Percentiles rank a stretch among this genome's conserved stretches.
Conservation (phyloP, 805 yeast genomes). For the Saccharomycopsis fodiens region DNA sequence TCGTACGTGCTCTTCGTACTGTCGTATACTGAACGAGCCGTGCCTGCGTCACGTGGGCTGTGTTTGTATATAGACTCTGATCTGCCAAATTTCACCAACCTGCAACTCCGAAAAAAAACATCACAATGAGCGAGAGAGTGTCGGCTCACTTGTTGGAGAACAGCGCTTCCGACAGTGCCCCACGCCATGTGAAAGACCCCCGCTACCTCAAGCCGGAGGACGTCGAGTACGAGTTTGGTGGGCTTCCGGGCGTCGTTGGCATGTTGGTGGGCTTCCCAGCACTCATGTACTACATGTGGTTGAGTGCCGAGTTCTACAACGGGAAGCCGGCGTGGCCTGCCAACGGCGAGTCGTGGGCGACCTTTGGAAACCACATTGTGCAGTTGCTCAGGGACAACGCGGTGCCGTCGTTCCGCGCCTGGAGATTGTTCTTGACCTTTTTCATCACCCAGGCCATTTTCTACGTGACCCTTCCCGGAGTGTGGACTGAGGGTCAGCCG, state of each 20-base stretch:
- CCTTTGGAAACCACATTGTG: slow-evolving; percentile 40
- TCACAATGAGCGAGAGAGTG: no score
- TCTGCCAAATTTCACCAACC: no score
- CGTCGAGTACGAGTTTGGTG: slow-evolving; percentile 87
- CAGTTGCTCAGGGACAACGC: slow-evolving; percentile 43
- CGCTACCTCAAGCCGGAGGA: slow-evolving; percentile 38
- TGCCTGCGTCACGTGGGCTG: no score
- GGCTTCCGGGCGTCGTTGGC: slow-evolving; percentile 78
- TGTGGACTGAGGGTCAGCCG: slow-evolving; percentile 94
- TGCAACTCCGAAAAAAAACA: no score
- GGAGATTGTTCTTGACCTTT: slow-evolving; percentile 67
- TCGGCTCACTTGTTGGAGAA: no score
- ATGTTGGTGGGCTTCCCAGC: slow-evolving; percentile 92
- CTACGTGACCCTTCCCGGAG: slow-evolving; percentile 83
- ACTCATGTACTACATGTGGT: slow-evolving; percentile 96
- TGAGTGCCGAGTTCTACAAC: slow-evolving; percentile 70
- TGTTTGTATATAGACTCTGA: no score
- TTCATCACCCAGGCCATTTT: slow-evolving; percentile 61
- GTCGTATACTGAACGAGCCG: no score
- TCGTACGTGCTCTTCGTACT: no score
- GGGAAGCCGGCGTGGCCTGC: slow-evolving; percentile 69
- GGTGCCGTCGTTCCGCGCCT: slow-evolving; percentile 52
- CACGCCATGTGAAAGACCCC: slow-evolving; percentile 1
- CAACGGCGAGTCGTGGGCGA: slow-evolving; percentile 44
- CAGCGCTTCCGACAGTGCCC: background rate